phyloP scores from a whole-genome alignment of 345 rosid species.

The Camelina hispida region DNA sequence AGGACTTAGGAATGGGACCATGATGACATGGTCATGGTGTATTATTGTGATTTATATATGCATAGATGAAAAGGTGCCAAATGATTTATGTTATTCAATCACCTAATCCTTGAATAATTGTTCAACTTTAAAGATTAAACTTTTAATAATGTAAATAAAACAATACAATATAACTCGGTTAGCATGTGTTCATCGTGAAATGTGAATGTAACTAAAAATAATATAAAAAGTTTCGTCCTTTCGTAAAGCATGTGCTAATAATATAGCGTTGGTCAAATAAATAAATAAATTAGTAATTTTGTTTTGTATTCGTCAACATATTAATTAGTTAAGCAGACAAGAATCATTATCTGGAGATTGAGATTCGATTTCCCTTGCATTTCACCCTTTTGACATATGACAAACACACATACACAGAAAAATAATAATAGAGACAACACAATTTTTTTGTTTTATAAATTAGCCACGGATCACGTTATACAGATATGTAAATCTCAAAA shows the following conservation, averaged over 20 bases:
- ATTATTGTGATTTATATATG: conserved; percentile 12
- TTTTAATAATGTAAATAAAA: not conserved
- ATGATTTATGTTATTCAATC: conserved; percentile 29
- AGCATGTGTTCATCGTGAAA: conserved; percentile 42
- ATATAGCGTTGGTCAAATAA: conserved; percentile 11
- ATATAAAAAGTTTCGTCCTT: conserved; percentile 4
- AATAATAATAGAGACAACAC: not conserved
- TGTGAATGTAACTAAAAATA: conserved; percentile 35
- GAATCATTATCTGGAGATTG: conserved; percentile 33
- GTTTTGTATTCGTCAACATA: not conserved
- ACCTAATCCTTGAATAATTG: conserved; percentile 42
- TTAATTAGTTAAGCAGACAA: conserved; percentile 33
- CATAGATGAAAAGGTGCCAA: conserved; percentile 29
- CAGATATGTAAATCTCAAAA: conserved; percentile 10
- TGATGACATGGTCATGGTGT: not conserved
- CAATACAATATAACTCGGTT: not conserved
- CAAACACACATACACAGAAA: too few species aligned
- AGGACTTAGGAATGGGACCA: not conserved
- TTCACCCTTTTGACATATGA: conserved; percentile 18
- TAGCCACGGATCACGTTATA: conserved; percentile 27
- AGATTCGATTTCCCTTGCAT: conserved; percentile 26
- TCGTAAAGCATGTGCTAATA: conserved; percentile 35
- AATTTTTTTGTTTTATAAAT: not conserved
- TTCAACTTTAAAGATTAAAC: conserved; percentile 14
- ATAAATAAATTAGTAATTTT: not conserved